Percentiles rank a stretch among this genome's conserved stretches.
Conservation (phyloP, 2,329 filamentous ascomycete species). For the Penicillium sp. region DNA sequence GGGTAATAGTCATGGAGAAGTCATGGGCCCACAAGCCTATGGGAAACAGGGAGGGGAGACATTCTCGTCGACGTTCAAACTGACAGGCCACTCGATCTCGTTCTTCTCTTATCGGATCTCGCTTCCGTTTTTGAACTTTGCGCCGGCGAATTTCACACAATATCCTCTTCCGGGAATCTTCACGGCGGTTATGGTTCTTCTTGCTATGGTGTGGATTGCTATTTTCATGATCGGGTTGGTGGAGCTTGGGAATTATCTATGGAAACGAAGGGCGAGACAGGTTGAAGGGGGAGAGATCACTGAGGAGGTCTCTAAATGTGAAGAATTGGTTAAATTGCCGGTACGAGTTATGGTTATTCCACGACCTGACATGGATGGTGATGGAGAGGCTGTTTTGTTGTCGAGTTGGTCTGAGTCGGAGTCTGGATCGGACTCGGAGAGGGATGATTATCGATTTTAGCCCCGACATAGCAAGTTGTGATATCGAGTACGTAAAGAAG, state of each 20-base stretch:
- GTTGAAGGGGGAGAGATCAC: not conserved
- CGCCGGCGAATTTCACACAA: not conserved
- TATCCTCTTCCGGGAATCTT: constrained; percentile 11
- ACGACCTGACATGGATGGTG: not conserved
- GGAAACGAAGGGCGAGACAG: constrained; percentile 4
- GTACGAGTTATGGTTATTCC: constrained; percentile 1
- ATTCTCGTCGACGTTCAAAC: not conserved
- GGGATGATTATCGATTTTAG: constrained; percentile 10
- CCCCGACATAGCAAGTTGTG: not conserved
- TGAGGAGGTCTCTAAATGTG: not conserved
- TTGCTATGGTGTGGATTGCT: constrained; percentile 22
- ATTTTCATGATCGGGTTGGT: constrained; percentile 21
- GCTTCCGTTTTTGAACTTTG: constrained; percentile 9
- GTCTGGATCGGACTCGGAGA: constrained; percentile 8
- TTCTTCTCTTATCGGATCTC: constrained; percentile 14
- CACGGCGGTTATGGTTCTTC: constrained; percentile 16
- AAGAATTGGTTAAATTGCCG: constrained; percentile 5
- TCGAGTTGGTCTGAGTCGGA: constrained; percentile 1
- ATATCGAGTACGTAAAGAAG: too few relatives aligned
- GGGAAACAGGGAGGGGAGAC: not conserved
- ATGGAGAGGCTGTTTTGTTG: not conserved
- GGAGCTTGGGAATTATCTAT: constrained; percentile 19
- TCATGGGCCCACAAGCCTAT: not conserved
- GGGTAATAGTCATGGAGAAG: constrained; percentile 1
- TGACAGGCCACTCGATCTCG: constrained; percentile 3